Conservation (phyloP, 106 monocot genomes). For the Allium fistulosum region DNA sequence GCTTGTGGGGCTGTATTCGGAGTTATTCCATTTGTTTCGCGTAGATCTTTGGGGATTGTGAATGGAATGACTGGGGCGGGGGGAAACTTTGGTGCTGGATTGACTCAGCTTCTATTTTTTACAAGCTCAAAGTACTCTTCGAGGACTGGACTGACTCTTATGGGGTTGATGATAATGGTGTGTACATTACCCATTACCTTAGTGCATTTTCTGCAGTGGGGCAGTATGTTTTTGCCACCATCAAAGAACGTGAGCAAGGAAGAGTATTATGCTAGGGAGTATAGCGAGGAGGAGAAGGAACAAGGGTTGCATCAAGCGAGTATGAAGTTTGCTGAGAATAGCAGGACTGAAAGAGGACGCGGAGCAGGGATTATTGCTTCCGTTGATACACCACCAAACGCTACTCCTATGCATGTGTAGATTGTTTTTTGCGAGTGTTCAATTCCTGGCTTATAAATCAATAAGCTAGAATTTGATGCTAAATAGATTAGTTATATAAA, state of each 20-base stretch:
- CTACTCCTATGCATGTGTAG: conserved; percentile 3
- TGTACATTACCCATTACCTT: conserved; percentile 4
- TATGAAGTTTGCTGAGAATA: conserved; percentile 10
- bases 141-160: conserved; percentile 6
- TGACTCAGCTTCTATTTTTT: conserved; percentile 6
- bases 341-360: conserved; percentile 1
- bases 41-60: conserved; percentile 5
- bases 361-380: not conserved
- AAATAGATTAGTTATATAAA: too few relatives aligned
- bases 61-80: conserved; percentile 10
- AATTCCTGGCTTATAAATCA: too few relatives aligned
- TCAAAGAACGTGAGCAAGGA: conserved; percentile 2
- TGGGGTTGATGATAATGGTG: conserved; percentile 7
- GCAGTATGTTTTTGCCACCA: conserved; percentile 8
- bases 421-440: not conserved
- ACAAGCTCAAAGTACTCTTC: conserved; percentile 7
- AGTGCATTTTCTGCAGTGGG: conserved; percentile 13
- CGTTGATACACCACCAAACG: not conserved
- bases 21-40: conserved; percentile 8
- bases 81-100: conserved; percentile 8
- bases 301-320: not conserved
- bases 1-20: conserved; percentile 10
- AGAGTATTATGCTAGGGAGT: conserved; percentile 1
- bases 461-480: too few relatives aligned
- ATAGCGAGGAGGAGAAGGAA: conserved; percentile 8